Base-by-base conservation (phyloP, 768 basidiomycete genomes). In the Polyporus arcularius region DNA sequence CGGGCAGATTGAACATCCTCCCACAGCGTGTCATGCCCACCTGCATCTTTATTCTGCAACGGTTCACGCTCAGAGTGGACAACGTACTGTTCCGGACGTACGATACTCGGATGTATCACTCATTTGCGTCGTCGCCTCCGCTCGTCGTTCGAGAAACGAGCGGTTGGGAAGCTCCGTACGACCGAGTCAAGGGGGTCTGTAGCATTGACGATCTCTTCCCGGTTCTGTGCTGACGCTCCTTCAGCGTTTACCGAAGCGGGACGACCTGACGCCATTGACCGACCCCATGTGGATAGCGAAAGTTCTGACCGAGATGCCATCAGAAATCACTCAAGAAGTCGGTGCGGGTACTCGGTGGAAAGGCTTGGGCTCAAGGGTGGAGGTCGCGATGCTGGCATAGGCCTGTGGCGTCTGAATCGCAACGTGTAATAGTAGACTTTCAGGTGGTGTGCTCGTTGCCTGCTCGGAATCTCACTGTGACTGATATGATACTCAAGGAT, bases 1-100 rank as follows among this genome's bases (percentile, higher is more conserved):
- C 1, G 30, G 60, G 16, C 12, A 21, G 9, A 62, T 48, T 55
- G 14, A 10, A 28, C 12, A 21, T 41, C 48, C 10, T 32, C 10
- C 31, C 14, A 31, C 70, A 98, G 96, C 89, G 97, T 51, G 96
- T 99, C 45, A 99, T 98, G 96, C 94, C 96, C 3, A 89, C 88
- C 8, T 98, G 91, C 55, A 81, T 98, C 63, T 98, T 98, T 75
- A 84, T 98, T 64, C 85, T 99, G 9, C 80, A 86, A 1, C 86
- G 97, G 12, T 93, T 96, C 72, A 94, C 90, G n/a, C 81, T 99
- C 5, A 86, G 97, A 26, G 95, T 99, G 50, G 97, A 99, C 71
- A 85, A 89, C 56, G 96, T 99, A 47, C 85, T 98, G 50, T 98
- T 98, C 76, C 84, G 97, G 45, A 84, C 85, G 40, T 86, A 83